Evolutionary conservation across 768 basidiomycete species (phyloP), one percentile per base, ranked within the genome.

Genomic region (Psilocybe tampanensis): DNA sequence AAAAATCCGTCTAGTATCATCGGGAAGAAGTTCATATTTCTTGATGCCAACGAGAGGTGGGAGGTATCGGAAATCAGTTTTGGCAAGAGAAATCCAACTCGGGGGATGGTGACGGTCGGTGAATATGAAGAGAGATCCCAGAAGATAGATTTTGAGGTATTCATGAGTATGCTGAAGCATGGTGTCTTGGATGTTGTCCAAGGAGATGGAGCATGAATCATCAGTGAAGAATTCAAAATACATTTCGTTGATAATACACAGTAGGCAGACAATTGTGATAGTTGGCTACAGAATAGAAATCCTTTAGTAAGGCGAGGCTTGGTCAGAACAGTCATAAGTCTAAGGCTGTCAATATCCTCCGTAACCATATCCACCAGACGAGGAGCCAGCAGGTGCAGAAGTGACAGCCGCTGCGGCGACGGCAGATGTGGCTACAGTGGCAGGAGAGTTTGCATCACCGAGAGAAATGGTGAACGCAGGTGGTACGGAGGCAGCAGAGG

Each of bases 321-420:
- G 22, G 12, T n/a, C 18, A 12, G 43, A 19, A 3, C 5, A 44
- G 18, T 12, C 18, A 44, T 12, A 18, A 44, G 5, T 44, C 43
- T 44, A 44, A 29, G 21, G 24, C 3, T 15, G 23, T 29, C 29
- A 52, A 36, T 59, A 59, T 23, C 57, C 57, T n/a, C 58, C 52
- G 21, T 59, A 59, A 22, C 59, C 50, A 26, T 61, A 61, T 56
- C 54, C 61, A 26, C 22, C 45, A 15, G 57, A 47, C n/a, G n/a
- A n/a, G 19, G 42, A 52, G 9, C 44, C 19, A 18, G 52, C 29
- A 15, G 47, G 47, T 13, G 52, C 26, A 29, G 57, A 47, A 15
- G 58, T 52, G 44, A 56, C 33, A 11, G 32, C 29, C 24, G 56
- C 33, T 23, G 48, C 29, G 34, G 42, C 32, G 3, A 23, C 13